Evolutionary conservation across 208 protist genomes (phyloP), one percentile per base, ranked within the genome.

Genomic region (Blechomonas ayalai): DNA sequence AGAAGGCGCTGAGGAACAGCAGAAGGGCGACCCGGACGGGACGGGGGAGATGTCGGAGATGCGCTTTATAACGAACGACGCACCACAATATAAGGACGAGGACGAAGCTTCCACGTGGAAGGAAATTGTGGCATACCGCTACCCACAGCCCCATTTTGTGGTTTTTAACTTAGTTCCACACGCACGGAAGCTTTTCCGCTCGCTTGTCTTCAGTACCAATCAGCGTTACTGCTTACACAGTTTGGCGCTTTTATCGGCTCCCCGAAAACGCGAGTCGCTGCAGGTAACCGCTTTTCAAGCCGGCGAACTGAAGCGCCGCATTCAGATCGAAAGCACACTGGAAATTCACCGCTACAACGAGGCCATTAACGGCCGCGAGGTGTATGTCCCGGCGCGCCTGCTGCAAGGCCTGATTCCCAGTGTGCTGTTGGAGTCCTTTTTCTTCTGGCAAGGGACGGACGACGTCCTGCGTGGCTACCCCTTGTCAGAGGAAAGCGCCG

Each of bases 91-190:
- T 58, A 41, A 59, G 22, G 59, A 69, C 16, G 67, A 89, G 49
- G 54, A 51, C 15, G 62, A 82, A 18, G 60, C 59, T 12, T 43
- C 71, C 5, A 91, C 82, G n/a, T 91, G 78, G 78, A 91, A 91
- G 60, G 82, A 91, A 58, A 52, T 74, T 4, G 73, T 87, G n/a
- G 71, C 74, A 15, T 69, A 73, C 46, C 61, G 59, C 44, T 60
- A 76, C 57, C 69, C 68, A 15, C 56, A 63, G 40, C 58, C 64
- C 6, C 64, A 66, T 20, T 33, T 90, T 0, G 49, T 81, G 35
- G 43, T 90, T 2, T 90, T 73, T 59, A 92, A 90, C 57, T 71
- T 92, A 6, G 61, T 85, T 10, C 59, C 77, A 12, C 84, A 92
- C 63, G 80, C 71, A 22, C 62, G 84, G 12, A 62, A 62, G 50